Evolutionary conservation across 805 yeast species (phyloP).

Genomic region (Metschnikowia borealis): DNA sequence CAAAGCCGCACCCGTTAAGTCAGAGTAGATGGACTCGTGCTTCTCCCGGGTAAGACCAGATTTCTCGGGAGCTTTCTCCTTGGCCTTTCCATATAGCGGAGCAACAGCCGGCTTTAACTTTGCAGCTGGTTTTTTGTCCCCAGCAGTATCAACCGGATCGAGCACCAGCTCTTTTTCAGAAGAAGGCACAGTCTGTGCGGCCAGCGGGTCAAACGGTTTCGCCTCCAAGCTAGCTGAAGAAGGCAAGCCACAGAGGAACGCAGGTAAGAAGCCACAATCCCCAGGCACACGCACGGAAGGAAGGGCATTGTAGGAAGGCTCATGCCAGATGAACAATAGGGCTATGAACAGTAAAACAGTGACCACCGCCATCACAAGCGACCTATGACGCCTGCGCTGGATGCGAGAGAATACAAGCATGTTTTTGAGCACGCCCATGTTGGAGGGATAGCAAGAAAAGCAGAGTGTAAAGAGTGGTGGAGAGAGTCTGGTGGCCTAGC

Average conservation of each 20-base stretch:
- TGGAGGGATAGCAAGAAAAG: not conserved
- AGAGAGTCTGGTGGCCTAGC: no score
- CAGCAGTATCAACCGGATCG: not conserved
- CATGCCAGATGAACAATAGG: constrained; percentile 9
- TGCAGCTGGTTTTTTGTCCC: not conserved
- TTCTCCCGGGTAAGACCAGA: constrained; percentile 7
- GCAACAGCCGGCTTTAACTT: not conserved
- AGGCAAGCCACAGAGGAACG: constrained; percentile 9
- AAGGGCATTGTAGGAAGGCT: constrained; percentile 2
- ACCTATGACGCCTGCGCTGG: constrained; percentile 16
- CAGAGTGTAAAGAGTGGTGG: not conserved
- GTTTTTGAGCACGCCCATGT: constrained; percentile 10
- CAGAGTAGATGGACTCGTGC: constrained; percentile 12
- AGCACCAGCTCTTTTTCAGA: not conserved
- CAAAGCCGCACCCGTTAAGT: constrained; percentile 5
- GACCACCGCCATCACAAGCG: constrained; percentile 5
- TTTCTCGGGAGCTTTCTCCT: not conserved
- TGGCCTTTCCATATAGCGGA: not conserved
- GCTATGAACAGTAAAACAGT: constrained; percentile 5
- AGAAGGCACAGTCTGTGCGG: not conserved
- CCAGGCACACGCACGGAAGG: constrained; percentile 4
- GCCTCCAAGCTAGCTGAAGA: not conserved
- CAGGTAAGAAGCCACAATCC: constrained; percentile 10
- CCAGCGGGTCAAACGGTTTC: constrained; percentile 2
- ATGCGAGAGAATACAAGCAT: constrained; percentile 13